These are phyloP conservation scores for Chlamydomonas sp. DNA, from an alignment of 139 green algal genomes.

Conservation along the genomic window DNA sequence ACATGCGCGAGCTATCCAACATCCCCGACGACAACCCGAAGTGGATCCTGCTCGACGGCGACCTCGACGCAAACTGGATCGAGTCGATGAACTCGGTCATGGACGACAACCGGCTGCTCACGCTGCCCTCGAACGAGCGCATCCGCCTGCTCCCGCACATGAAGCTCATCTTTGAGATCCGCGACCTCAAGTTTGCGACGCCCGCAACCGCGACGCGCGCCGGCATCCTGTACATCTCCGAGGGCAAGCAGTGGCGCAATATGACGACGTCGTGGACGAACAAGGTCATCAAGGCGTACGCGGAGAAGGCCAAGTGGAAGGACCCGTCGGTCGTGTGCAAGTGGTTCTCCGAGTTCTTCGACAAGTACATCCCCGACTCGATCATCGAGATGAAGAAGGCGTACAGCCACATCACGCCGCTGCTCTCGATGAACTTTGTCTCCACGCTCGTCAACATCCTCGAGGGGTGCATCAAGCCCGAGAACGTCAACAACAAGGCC, in stretches of 20 bases:
- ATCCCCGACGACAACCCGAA: conserved; percentile 76
- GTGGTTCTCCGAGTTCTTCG: conserved; percentile 68
- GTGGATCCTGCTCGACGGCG: conserved; percentile 81
- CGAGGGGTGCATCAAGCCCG: conserved; percentile 67
- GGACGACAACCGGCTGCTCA: conserved; percentile 83
- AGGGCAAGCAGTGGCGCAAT: conserved; percentile 76
- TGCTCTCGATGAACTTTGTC: conserved; percentile 78
- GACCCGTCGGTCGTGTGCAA: conserved; percentile 53
- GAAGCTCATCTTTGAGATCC: conserved; percentile 85
- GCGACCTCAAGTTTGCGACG: conserved; percentile 75
- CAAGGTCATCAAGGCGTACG: conserved; percentile 56
- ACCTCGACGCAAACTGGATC: conserved; percentile 85
- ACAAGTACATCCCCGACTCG: conserved; percentile 68
- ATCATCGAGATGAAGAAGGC: conserved; percentile 78
- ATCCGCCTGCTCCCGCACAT: conserved; percentile 80
- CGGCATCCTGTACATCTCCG: conserved; percentile 78
- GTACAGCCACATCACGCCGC: conserved; percentile 72
- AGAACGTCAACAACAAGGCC: conserved; percentile 67
- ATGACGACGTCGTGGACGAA: conserved; percentile 60
- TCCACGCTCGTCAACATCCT: conserved; percentile 73
- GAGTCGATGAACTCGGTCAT: conserved; percentile 87
- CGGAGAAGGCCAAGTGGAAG: conserved; percentile 74
- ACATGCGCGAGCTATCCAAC: conserved; percentile 83
- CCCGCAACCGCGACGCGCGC: conserved; percentile 77
- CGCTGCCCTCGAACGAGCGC: conserved; percentile 79